A percentile compares a stretch with the other conserved stretches of the same genome.
Conservation (phyloP, 345 rosid genomes). For the Dipteronia dyeriana region DNA sequence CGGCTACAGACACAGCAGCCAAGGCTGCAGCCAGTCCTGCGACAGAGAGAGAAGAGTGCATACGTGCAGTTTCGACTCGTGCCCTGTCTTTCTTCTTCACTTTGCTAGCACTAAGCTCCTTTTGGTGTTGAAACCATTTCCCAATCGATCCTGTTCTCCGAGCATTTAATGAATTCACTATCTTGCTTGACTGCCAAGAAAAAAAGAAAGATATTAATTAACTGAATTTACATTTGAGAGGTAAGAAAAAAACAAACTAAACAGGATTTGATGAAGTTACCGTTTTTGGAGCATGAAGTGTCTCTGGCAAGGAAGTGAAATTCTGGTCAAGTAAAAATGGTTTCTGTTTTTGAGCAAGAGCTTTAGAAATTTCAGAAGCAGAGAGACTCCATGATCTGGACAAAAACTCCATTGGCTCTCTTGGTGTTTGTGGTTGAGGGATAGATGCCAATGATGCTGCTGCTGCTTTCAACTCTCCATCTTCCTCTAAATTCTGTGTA, state of each 20-base stretch:
- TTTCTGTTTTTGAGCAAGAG: conserved; percentile 74
- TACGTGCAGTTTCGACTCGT: conserved; percentile 70
- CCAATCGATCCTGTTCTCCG: conserved; percentile 66
- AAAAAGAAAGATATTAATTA: background rate
- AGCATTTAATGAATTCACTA: conserved; percentile 45
- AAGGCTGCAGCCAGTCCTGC: conserved; percentile 95
- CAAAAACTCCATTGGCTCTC: conserved; percentile 90
- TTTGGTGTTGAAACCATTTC: conserved; percentile 83
- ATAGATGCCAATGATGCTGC: conserved; percentile 48
- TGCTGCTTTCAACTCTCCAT: conserved; percentile 39
- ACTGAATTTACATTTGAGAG: background rate
- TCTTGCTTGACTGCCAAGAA: conserved; percentile 49
- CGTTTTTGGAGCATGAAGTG: conserved; percentile 43
- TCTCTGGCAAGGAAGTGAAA: conserved; percentile 37
- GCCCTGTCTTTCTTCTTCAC: conserved; percentile 78
- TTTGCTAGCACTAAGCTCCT: conserved; percentile 41
- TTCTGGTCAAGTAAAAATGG: conserved; percentile 35
- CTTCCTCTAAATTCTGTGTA: conserved; percentile 59
- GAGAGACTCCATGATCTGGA: conserved; percentile 95
- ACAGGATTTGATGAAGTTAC: conserved; percentile 28
- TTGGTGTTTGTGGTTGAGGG: conserved; percentile 80
- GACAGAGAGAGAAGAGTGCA: conserved; percentile 79
- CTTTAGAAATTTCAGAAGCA: conserved; percentile 89
- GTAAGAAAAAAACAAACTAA: background rate
- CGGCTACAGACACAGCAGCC: conserved; percentile 76